phyloP scores from a whole-genome alignment of 129 eudicot genomes.

The sunflower (Helianthus annuus) region HanXRQr2.0-SUNRISE NC_035438.2:74937717-74938216 shows the following conservation, averaged over 20 bases:
- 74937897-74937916: conserved; percentile 51
- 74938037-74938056: conserved; percentile 74
- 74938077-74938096: conserved; percentile 81
- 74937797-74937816: no score
- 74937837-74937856: no score
- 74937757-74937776: no score
- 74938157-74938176: conserved; percentile 62
- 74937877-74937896: no score
- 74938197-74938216: conserved; percentile 79
- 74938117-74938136: conserved; percentile 62
- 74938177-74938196: conserved; percentile 68
- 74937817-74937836: no score
- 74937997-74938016: conserved; percentile 71
- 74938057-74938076: no score
- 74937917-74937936: conserved; percentile 57
- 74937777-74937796: no score
- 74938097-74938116: conserved; percentile 96
- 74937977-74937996: conserved; percentile 84
- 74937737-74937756: no score
- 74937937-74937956: conserved; percentile 58
- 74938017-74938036: conserved; percentile 81
- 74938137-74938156: conserved; percentile 50
- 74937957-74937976: conserved; percentile 77
- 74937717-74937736: no score
- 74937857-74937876: no score